Evolutionary conservation across 495 filamentous ascomycete species (phyloP).

Genomic region (Talaromyces liani): DNA sequence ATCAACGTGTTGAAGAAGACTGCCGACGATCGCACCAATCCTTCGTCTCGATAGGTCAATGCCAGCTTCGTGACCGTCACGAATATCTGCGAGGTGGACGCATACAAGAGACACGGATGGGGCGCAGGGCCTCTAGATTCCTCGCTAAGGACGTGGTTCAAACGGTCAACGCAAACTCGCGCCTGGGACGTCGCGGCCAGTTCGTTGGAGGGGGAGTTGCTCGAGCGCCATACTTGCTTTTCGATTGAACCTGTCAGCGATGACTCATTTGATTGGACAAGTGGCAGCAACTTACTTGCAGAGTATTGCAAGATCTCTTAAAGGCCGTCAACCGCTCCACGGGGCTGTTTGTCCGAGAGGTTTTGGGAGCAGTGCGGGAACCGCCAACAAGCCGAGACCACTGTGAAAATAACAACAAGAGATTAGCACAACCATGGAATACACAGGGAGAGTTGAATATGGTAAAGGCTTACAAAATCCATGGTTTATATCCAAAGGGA

Average conservation of each 20-base stretch:
- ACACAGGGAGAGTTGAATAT: not conserved
- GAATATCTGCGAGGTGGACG: constrained; percentile 77
- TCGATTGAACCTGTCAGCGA: not conserved
- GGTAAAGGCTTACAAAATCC: constrained; percentile 8
- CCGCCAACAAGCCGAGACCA: constrained; percentile 89
- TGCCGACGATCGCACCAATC: constrained; percentile 73
- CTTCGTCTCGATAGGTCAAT: constrained; percentile 67
- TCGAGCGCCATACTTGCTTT: constrained; percentile 76
- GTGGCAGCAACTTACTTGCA: constrained; percentile 52
- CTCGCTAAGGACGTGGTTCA: constrained; percentile 76
- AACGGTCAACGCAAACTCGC: constrained; percentile 50
- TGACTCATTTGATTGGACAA: not conserved
- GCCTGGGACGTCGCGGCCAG: constrained; percentile 40
- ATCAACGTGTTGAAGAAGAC: constrained; percentile 80
- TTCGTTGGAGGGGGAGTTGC: constrained; percentile 42
- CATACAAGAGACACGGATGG: constrained; percentile 81
- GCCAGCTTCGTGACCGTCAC: constrained; percentile 81
- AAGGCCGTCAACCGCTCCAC: constrained; percentile 83
- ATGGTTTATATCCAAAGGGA: not conserved
- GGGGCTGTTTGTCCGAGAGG: constrained; percentile 63
- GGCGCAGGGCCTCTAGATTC: constrained; percentile 81
- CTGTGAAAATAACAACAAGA: constrained; percentile 27
- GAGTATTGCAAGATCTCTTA: constrained; percentile 77
- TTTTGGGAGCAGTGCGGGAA: constrained; percentile 56
- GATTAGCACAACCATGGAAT: not conserved